Evolutionary conservation across 208 protist species (phyloP).

Genomic region (Leishmania guyanensis): DNA sequence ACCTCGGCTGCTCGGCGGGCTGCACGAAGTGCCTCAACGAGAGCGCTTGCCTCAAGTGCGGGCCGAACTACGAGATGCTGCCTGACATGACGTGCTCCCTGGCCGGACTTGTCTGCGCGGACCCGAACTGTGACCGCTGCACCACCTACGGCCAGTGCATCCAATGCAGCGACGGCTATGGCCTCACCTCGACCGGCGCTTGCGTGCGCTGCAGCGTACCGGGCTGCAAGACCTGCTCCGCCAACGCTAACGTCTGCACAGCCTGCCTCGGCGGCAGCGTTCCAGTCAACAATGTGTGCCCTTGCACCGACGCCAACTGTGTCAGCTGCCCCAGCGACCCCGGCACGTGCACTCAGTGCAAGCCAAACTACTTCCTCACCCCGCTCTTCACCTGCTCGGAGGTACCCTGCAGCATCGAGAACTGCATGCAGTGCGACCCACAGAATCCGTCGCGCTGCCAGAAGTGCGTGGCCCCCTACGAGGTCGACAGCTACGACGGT

Average conservation of each 20-base stretch:
- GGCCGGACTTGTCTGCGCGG: neutral
- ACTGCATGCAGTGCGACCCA: conserved; percentile 10
- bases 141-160: neutral
- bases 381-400: conserved; percentile 1
- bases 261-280: neutral
- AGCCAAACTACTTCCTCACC: conserved; percentile 10
- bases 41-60: neutral
- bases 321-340: conserved; percentile 7
- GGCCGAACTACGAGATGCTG: neutral
- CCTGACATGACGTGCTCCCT: neutral
- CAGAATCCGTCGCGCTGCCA: conserved; percentile 9
- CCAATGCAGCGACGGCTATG: neutral
- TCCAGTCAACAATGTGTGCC: neutral
- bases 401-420: conserved; percentile 6
- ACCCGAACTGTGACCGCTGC: conserved; percentile 6
- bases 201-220: conserved; percentile 4
- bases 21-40: conserved; percentile 1
- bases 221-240: conserved; percentile 1
- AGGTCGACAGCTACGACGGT: conserved; percentile 3
- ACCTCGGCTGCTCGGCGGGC: conserved; percentile 3
- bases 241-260: neutral
- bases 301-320: conserved; percentile 11
- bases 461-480: neutral
- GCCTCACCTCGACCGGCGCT: neutral
- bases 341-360: conserved; percentile 8